Conservation (phyloP, 1,284 basidiomycete species). For the Naganishia albida region DNA sequence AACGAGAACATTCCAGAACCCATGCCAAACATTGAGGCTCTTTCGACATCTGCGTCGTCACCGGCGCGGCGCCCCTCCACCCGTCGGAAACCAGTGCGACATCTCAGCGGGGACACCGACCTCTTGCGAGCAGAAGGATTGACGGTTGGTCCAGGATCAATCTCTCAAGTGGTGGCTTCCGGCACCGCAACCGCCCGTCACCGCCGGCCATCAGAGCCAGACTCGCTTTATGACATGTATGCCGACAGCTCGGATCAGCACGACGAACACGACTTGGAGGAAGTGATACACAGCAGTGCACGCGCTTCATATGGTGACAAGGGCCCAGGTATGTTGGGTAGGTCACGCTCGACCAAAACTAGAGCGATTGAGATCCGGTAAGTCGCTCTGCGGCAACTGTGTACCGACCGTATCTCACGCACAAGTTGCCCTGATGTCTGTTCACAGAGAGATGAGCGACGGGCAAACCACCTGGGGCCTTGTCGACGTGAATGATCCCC, state of each 20-base stretch:
- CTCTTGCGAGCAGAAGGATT: conserved; percentile 11
- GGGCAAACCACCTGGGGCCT: conserved; percentile 32
- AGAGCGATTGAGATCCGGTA: conserved; percentile 13
- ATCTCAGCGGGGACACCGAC: conserved; percentile 19
- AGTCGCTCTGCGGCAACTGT: background rate
- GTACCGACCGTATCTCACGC: background rate
- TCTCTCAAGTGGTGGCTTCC: conserved; percentile 8
- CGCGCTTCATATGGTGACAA: conserved; percentile 7
- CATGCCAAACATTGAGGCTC: background rate
- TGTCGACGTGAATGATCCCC: conserved; percentile 17
- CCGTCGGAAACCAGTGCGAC: conserved; percentile 11
- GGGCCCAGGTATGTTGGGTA: background rate
- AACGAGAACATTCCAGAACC: background rate
- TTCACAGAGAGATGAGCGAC: conserved; percentile 32
- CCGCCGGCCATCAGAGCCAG: background rate
- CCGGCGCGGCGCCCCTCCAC: conserved; percentile 9
- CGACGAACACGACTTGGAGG: conserved; percentile 8
- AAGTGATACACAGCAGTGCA: conserved; percentile 11
- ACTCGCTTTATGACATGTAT: conserved; percentile 28
- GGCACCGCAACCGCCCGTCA: background rate
- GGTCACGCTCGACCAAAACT: background rate
- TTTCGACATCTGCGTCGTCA: background rate
- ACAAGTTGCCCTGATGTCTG: background rate
- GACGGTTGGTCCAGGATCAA: conserved; percentile 1
- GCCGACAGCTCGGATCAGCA: conserved; percentile 5